These are phyloP conservation scores for Phylloporus rhodoxanthus DNA, from an alignment of 768 basidiomycete species.

Conservation along the genomic window DNA sequence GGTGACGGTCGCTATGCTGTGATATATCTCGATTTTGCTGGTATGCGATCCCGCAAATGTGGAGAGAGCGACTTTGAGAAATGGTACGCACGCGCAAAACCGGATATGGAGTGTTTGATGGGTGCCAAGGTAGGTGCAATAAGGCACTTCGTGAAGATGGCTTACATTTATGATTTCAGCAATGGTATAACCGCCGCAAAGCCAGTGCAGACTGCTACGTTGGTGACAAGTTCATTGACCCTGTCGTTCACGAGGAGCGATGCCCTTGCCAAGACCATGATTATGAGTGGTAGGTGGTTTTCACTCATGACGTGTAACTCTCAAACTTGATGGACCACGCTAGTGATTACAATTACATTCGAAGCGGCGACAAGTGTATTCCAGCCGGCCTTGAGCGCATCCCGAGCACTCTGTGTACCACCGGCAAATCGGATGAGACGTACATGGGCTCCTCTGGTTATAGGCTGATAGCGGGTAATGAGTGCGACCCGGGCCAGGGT, in stretches of 20 bases:
- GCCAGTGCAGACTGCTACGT: conserved; percentile 81
- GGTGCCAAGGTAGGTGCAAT: conserved; percentile 72
- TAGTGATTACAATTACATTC: conserved; percentile 88
- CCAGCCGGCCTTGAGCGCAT: conserved; percentile 86
- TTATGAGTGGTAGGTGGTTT: conserved; percentile 77
- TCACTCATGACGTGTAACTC: not conserved
- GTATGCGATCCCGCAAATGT: conserved; percentile 66
- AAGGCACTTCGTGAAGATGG: not conserved
- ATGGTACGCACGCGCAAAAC: conserved; percentile 76
- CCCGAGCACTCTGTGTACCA: conserved; percentile 63
- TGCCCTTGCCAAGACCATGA: conserved; percentile 85
- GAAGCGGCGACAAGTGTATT: conserved; percentile 67
- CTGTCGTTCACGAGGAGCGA: conserved; percentile 72
- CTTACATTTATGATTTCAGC: conserved; percentile 40
- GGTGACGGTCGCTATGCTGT: conserved; percentile 58
- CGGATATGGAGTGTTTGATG: conserved; percentile 77
- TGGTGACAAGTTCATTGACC: conserved; percentile 84
- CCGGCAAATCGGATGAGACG: conserved; percentile 44
- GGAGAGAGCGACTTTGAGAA: conserved; percentile 65
- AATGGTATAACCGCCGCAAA: conserved; percentile 91
- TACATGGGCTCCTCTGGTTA: conserved; percentile 91
- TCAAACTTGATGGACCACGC: not conserved
- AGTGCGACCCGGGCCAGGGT: conserved; percentile 59
- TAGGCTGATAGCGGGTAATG: conserved; percentile 88
- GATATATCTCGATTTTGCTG: conserved; percentile 79